phyloP scores from a whole-genome alignment of 139 green algal species.

The Edaphochlamys debaryana region DNA sequence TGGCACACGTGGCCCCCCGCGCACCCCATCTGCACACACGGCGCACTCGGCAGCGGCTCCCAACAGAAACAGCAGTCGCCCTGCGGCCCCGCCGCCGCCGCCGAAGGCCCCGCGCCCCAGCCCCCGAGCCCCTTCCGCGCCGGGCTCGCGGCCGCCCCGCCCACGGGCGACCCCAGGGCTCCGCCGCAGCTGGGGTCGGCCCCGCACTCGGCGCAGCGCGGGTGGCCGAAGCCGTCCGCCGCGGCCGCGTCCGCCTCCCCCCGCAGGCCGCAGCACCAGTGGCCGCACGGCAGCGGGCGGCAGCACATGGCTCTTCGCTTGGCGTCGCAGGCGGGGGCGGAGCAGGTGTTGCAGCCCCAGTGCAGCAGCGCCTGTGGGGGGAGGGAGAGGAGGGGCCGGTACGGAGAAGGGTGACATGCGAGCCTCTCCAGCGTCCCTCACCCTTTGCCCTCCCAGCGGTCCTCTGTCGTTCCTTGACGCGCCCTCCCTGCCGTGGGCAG shows the following conservation, averaged over 20 bases:
- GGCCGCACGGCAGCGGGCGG: slow-evolving; percentile 28
- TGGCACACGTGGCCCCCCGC: slow-evolving; percentile 1
- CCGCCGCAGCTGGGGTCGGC: neutral
- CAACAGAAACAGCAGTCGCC: slow-evolving; percentile 26
- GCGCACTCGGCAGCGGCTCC: slow-evolving; percentile 1
- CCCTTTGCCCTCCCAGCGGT: too few relatives aligned
- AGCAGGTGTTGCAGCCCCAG: slow-evolving; percentile 30
- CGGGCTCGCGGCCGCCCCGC: neutral
- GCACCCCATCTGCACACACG: slow-evolving; percentile 32
- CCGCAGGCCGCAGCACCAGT: slow-evolving; percentile 37
- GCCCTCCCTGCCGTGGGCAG: too few relatives aligned
- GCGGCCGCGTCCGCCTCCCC: neutral
- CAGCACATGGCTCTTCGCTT: slow-evolving; percentile 11
- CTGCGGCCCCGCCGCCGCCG: neutral
- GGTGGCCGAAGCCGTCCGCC: neutral
- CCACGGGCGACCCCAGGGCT: too few relatives aligned
- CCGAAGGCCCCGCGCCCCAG: too few relatives aligned
- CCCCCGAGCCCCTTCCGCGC: neutral
- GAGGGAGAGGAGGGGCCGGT: neutral
- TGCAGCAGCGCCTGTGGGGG: slow-evolving; percentile 12
- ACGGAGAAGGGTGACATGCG: neutral
- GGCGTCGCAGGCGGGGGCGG: slow-evolving; percentile 5
- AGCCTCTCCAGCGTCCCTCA: too few relatives aligned
- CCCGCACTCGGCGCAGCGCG: slow-evolving; percentile 32
- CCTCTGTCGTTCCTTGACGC: too few relatives aligned